Evolutionary conservation across 73 alveolate species (phyloP), one percentile per base, ranked within the genome.

Genomic region (Paramecium biaurelia): DNA sequence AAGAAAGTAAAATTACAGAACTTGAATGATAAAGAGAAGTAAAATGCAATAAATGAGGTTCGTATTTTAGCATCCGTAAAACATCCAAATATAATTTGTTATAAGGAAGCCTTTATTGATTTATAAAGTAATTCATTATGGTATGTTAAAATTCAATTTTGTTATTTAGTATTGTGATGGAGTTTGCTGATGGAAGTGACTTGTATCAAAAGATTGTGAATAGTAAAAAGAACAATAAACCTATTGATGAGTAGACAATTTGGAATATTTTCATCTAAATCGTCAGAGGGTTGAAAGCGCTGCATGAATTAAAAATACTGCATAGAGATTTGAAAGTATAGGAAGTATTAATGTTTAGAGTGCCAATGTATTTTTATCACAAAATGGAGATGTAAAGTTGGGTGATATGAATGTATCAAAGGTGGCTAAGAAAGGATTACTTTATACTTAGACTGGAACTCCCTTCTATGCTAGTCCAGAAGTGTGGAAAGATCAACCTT

Each of bases 351-450:
- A 76, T 37, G 93, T 92, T 90, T 93, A 76, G 89, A 76, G 96
- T 79, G 98, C 98, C 12, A 95, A 95, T 59, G 95, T 94, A 14
- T 95, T 95, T 89, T 92, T 95, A 30, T 94, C 85, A n/a, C 89
- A 94, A 85, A 95, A 95, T 57, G 94, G 97, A 93, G 68, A 49
- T 38, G 97, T 95, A 1, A 95, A 95, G 85, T 95, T 96, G 2
- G 99, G 98, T 6, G 98, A 95, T 76, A 85, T 96, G 97, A 96
- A 96, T 92, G 98, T 96, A 15, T 95, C 98, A 12, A 96, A 96
- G 92, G 97, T 95, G 47, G 95, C 98, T 3, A 95, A 96, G 42
- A 92, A 95, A 43, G 96, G 96, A 28, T 70, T 96, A 57, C 79
- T 67, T 26, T 93, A 96, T 59, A 96, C 98, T 10, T 92, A 95